Percentiles rank a stretch among this genome's conserved stretches.
Conservation (phyloP, 352 stramenopile genomes). For the Peronosclerospora sorghi region DNA sequence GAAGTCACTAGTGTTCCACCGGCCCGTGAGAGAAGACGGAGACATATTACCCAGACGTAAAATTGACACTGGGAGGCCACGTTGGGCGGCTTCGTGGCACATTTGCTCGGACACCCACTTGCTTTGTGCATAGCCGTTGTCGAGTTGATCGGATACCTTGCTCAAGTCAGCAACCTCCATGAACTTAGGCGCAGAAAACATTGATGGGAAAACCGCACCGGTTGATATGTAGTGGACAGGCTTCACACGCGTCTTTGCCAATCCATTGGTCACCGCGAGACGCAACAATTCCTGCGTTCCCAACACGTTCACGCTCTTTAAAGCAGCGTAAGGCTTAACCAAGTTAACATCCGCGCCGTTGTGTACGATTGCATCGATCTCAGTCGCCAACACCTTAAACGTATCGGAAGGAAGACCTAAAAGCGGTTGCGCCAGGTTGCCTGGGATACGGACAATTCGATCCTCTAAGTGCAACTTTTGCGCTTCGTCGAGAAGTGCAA, state of each 20-base stretch:
- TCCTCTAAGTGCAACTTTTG: constrained; percentile 58
- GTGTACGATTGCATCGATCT: constrained; percentile 86
- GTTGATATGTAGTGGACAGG: constrained; percentile 86
- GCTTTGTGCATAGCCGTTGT: constrained; percentile 81
- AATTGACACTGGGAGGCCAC: constrained; percentile 78
- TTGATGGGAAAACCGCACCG: constrained; percentile 59
- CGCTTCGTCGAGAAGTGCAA: constrained; percentile 36
- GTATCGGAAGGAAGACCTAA: constrained; percentile 67
- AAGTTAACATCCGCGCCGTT: constrained; percentile 89
- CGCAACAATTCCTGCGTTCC: constrained; percentile 85
- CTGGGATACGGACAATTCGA: constrained; percentile 46
- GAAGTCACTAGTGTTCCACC: constrained; percentile 85
- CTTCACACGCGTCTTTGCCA: constrained; percentile 71
- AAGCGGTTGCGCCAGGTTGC: constrained; percentile 73
- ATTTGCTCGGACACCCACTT: constrained; percentile 90
- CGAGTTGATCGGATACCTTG: constrained; percentile 45
- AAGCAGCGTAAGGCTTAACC: constrained; percentile 82
- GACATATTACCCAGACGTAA: constrained; percentile 87
- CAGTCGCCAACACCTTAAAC: constrained; percentile 82
- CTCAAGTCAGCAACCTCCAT: constrained; percentile 49
- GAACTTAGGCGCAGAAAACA: constrained; percentile 15
- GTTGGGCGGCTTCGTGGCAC: constrained; percentile 61
- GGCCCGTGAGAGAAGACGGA: constrained; percentile 38
- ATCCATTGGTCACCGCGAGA: constrained; percentile 70
- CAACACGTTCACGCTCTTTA: constrained; percentile 85